Base-by-base conservation (phyloP, 345 rosid species). In the Luvunga scandens region DNA sequence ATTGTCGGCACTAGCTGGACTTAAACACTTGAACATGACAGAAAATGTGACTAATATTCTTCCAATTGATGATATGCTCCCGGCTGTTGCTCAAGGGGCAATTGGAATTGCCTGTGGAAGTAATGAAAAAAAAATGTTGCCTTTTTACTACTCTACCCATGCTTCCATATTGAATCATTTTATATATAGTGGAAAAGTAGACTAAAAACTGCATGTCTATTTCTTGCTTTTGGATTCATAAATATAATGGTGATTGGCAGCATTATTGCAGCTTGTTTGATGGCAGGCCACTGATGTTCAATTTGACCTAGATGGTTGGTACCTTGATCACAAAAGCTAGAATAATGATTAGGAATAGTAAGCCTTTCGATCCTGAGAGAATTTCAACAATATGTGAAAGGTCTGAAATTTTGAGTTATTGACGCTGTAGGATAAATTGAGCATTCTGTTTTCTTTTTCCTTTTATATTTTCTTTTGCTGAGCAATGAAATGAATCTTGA, bases 61-160 rank as follows among this genome's bases (percentile, higher is more conserved):
- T 69, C 82, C 98, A 34, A 85, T 94, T 1, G 92, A 94, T 70
- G 97, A 94, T 36, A 36, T 36, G 39, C 39, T 36, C 39, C 39
- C 1, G 39, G 39, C 9, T 75, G 99, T 96, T 89, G 99, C 99
- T 75, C 99, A 94, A 83, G 99, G 99, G 36, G 98, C 99, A 16
- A 96, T 96, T 69, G 99, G 99, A 77, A 92, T 96, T 79, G 97
- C 99, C 55, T 94, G 99, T 83, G 85, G 95, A 83, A 90, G 78
- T 30, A 81, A 83, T 81, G 94, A 96, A 71, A 92, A 90, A 68
- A 96, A 87, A 89, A 96, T 94, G 95, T 98, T 94, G 73, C 14
- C 53, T 81, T 73, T 66, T 59, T 66, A 31, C 33, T 76, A 6
- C 62, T 53, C 1, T 76, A 30, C 28, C n/a, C 27, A 21, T 30